A percentile compares a stretch with the other conserved stretches of the same genome.
Evolutionary conservation across 179 eudicot species (phyloP).

Genomic region (Nepenthes alata): DNA sequence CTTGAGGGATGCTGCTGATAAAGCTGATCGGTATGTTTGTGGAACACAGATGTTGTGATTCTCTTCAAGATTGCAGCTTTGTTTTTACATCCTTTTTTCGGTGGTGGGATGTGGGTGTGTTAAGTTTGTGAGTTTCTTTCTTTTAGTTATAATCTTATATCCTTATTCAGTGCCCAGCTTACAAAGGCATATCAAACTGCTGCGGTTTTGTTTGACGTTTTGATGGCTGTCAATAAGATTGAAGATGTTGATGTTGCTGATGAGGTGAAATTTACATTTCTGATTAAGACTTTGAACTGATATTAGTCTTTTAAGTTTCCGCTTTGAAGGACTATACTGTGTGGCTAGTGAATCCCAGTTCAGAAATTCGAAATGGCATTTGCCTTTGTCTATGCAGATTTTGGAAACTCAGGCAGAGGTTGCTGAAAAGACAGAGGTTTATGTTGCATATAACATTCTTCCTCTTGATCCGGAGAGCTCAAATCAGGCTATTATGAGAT

Average conservation of each 20-base stretch:
- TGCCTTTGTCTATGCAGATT: conserved; percentile 17
- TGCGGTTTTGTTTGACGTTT: conserved; percentile 61
- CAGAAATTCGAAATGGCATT: neutral
- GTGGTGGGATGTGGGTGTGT: neutral
- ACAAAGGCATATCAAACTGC: conserved; percentile 74
- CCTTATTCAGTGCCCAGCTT: conserved; percentile 45
- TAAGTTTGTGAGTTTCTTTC: neutral
- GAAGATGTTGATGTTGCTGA: conserved; percentile 54
- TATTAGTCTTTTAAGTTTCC: neutral
- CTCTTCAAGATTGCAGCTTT: neutral
- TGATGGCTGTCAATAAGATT: conserved; percentile 58
- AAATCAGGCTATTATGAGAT: conserved; percentile 61
- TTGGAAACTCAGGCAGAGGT: conserved; percentile 56
- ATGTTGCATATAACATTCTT: conserved; percentile 55
- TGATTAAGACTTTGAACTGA: neutral
- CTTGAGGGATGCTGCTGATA: conserved; percentile 58
- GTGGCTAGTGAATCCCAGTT: neutral
- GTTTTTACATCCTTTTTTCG: no score
- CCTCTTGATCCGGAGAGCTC: conserved; percentile 69
- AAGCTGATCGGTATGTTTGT: conserved; percentile 54
- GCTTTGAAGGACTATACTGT: neutral
- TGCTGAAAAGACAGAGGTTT: conserved; percentile 57
- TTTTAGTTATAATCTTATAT: neutral
- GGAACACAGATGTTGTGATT: neutral
- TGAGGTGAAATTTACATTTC: conserved; percentile 27